Base-by-base conservation (phyloP, 1,139 yeast species). In the Hansenula sp. region DNA sequence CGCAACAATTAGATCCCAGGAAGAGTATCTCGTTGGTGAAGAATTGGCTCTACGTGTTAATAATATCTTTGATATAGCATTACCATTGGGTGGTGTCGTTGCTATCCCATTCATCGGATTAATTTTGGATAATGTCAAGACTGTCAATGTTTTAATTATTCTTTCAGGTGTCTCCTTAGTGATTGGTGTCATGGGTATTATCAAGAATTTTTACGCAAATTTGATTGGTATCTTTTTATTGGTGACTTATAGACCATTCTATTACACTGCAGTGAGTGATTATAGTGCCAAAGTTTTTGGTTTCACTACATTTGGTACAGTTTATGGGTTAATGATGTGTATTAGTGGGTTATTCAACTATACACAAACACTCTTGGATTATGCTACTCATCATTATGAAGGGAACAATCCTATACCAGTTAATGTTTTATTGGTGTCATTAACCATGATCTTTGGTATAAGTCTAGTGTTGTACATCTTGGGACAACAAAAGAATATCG, bases 241-340 rank as follows among this genome's bases (percentile, higher is more conserved):
- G 49, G 96, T 87, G n/a, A 68, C 86, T 2, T 89, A 85, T 62
- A 74, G 97, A 60, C 97, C 97, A 14, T 85, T 89, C 56, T 88
- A 85, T 57, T 90, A 89, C 62, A 89, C 97, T 2, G 88, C 95
- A 0, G 86, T 89, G 2, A 84, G 95, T 5, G 97, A 90, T 61
- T 87, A 81, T 57, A 77, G 90, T 58, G 95, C 96, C 33, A 90
- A 90, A 57, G 94, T 89, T 18, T 90, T 90, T 66, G 97, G 97
- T 0, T 89, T 85, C 61, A 84, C 79, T 43, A 88, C 95, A 1
- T 90, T 90, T 64, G 96, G 97, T 31, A 82, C 90, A 1, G 79
- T 89, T n/a, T 90, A 90, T 59, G 97, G 97, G 0, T 68, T 90
- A 11, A 74, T 88, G 54, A 86, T 88, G 55, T 82, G 90, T 44